Evolutionary conservation across 441 rosid species (phyloP).

Genomic region (Brassica balearica): DNA sequence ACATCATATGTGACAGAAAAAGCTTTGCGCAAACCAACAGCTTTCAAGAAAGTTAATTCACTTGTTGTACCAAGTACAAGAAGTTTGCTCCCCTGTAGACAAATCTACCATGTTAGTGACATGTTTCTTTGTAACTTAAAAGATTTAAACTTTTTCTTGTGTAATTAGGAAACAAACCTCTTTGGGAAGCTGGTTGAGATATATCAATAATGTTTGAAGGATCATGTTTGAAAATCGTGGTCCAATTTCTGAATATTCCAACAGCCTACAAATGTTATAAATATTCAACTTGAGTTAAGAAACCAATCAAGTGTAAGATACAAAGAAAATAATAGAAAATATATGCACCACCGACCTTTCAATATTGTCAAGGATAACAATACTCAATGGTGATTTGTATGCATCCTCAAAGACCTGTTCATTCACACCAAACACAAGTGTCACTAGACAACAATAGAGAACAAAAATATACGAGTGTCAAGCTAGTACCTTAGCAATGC

Average conservation of each 20-base stretch:
- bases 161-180: conserved; percentile 3
- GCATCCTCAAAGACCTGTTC: conserved; percentile 90
- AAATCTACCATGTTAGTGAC: background rate
- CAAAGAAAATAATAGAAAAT: background rate
- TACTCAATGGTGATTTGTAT: conserved; percentile 40
- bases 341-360: conserved; percentile 52
- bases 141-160: background rate
- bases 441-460: conserved; percentile 3
- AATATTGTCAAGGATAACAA: conserved; percentile 83
- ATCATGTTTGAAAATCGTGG: conserved; percentile 10
- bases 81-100: conserved; percentile 74
- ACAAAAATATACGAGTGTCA: background rate
- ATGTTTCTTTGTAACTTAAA: background rate
- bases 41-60: conserved; percentile 72
- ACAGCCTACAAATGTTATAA: conserved; percentile 2
- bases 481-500: conserved; percentile 70
- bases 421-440: conserved; percentile 11
- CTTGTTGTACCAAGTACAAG: conserved; percentile 87
- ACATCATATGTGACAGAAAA: conserved; percentile 67
- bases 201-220: background rate
- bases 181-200: conserved; percentile 3
- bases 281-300: conserved; percentile 5
- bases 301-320: background rate
- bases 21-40: conserved; percentile 66
- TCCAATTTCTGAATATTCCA: conserved; percentile 17